phyloP scores from a whole-genome alignment of 805 yeast genomes.

The Blastobotrys peoriensis region DNA sequence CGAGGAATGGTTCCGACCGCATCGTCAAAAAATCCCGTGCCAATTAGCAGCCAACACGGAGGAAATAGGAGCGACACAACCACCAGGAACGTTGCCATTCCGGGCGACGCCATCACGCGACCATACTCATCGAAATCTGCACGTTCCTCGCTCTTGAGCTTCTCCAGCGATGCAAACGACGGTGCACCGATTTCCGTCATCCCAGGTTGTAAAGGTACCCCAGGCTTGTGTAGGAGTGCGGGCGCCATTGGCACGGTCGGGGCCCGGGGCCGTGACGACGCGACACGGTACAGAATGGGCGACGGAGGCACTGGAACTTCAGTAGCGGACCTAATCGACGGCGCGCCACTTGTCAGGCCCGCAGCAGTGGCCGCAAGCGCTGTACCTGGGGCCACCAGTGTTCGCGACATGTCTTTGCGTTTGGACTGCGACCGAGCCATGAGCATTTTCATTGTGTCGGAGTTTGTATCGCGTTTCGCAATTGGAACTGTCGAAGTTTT shows the following conservation, averaged over 20 bases:
- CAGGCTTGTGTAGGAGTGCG: not conserved
- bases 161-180: not conserved
- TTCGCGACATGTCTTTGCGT: not conserved
- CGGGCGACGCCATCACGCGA: not conserved
- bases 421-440: not conserved
- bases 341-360: not conserved
- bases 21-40: conserved; percentile 32
- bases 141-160: not conserved
- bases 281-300: not conserved
- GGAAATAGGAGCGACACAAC: conserved; percentile 28
- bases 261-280: not conserved
- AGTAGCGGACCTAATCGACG: not conserved
- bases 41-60: conserved; percentile 35
- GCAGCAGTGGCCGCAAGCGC: not conserved
- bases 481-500: not conserved
- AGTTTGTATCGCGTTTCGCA: not conserved
- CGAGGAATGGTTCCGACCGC: conserved; percentile 29
- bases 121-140: conserved; percentile 1
- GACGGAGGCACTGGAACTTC: no score
- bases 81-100: conserved; percentile 21
- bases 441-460: not conserved
- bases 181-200: not conserved
- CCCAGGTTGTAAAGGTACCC: not conserved
- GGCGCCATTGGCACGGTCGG: not conserved
- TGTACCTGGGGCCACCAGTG: not conserved